Evolutionary conservation across 306 rosid genomes (phyloP).

Genomic region (Boehmeria nivea): DNA sequence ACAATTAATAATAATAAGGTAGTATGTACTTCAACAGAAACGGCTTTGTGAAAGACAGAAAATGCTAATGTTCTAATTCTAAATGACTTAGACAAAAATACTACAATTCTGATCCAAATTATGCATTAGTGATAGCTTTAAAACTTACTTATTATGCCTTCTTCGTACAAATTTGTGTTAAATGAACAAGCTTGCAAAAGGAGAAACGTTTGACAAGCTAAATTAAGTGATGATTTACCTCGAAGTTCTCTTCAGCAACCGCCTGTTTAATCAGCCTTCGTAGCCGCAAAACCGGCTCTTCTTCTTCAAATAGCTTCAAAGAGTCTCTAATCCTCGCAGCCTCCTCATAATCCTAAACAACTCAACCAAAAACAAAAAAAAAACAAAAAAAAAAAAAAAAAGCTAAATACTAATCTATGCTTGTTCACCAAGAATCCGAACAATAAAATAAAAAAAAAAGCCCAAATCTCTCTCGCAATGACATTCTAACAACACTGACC

Average conservation of each 20-base stretch:
- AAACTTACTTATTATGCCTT: not conserved
- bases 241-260: constrained; percentile 64
- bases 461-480: not conserved
- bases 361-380: not conserved
- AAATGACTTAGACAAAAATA: not conserved
- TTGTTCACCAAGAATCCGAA: constrained; percentile 1
- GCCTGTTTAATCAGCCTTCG: constrained; percentile 66
- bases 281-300: constrained; percentile 78
- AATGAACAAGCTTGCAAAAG: not conserved
- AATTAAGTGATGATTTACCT: constrained; percentile 34
- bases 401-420: not conserved
- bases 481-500: constrained; percentile 30
- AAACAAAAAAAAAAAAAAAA: not conserved
- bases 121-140: not conserved
- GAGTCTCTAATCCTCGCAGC: constrained; percentile 93
- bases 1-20: no score
- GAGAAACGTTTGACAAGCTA: no score
- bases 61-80: not conserved
- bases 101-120: not conserved
- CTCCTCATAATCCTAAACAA: constrained; percentile 77
- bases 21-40: no score
- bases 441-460: not conserved
- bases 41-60: not conserved
- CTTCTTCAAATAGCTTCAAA: constrained; percentile 66
- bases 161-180: no score